Percentiles rank a stretch among this genome's conserved stretches.
Evolutionary conservation across 2,329 filamentous ascomycete genomes (phyloP).

Genomic region (Hymenotorrendiella dingleyae): DNA sequence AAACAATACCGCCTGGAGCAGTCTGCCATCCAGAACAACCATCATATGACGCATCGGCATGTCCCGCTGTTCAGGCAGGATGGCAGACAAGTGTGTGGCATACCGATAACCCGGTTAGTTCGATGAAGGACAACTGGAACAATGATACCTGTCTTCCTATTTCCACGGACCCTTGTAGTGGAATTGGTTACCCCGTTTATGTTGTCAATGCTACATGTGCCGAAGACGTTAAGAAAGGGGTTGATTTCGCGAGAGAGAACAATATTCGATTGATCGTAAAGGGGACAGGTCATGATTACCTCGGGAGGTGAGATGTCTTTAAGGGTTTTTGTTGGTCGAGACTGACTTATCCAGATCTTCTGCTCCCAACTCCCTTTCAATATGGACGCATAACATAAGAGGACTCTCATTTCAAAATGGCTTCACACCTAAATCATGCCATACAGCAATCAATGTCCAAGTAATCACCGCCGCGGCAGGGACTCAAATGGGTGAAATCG

Average conservation of each 20-base stretch:
- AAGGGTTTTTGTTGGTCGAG: not conserved
- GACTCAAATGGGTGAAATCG: conserved; percentile 43
- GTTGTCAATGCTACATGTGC: conserved; percentile 30
- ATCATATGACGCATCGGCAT: conserved; percentile 30
- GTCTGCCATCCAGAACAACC: conserved; percentile 37
- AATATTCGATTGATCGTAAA: conserved; percentile 35
- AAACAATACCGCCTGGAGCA: conserved; percentile 38
- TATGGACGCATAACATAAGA: conserved; percentile 48
- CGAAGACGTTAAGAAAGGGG: conserved; percentile 22
- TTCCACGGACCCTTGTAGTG: conserved; percentile 32
- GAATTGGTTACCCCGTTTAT: conserved; percentile 36
- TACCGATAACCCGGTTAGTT: conserved; percentile 33
- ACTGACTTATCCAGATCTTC: conserved; percentile 11
- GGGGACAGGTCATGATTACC: conserved; percentile 40
- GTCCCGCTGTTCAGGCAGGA: conserved; percentile 27
- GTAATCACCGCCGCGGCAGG: conserved; percentile 50
- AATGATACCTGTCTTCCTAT: conserved; percentile 47
- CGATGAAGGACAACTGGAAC: conserved; percentile 38
- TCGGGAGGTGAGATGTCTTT: conserved; percentile 18
- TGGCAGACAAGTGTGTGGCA: conserved; percentile 36
- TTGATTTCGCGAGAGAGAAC: conserved; percentile 33
- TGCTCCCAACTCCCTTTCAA: conserved; percentile 43
- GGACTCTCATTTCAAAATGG: conserved; percentile 34
- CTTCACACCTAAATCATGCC: conserved; percentile 39
- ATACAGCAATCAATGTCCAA: conserved; percentile 37